Evolutionary conservation across 169 alveolate species (phyloP), one percentile per base, ranked within the genome.

Genomic region (Babesia bigemina): DNA sequence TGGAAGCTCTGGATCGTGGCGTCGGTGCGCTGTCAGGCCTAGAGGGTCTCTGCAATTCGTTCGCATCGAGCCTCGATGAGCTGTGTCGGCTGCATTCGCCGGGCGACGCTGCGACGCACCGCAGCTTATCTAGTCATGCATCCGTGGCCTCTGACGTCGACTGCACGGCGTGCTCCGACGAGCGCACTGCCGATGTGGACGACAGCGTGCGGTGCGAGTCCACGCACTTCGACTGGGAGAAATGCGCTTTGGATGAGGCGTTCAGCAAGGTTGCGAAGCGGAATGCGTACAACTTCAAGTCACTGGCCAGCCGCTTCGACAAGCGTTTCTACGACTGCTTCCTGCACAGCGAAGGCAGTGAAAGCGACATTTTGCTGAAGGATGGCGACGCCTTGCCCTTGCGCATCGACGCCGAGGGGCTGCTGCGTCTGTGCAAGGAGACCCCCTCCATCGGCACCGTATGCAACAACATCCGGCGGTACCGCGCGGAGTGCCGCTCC

Each of bases 1-100:
- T 61, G 57, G 79, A 73, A 10, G 70, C 70, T 10, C 24, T 61
- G 28, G 50, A 39, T 36, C 33, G 70, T 21, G 53, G 70, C 36
- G 50, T 2, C 0, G 70, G 56, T 17, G 45, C 70, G 4, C 55
- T 33, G n/a, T 0, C 56, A 16, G 14, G 17, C 22, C 45, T 61
- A 36, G 50, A 36, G 4, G 45, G 21, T 17, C 24, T 61, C 11
- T 29, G 55, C 39, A 21, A 9, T 0, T 0, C 19, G 26, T 61
- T 39, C n/a, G 36, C 50, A 0, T n/a, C 28, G 4, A 53, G 42
- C 14, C 50, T 61, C 1, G 70, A 61, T 9, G 33, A 9, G 17
- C 29, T 61, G n/a, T 14, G 59, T 14, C 2, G 65, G 17, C 14
- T 47, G 22, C 70, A 61, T 21, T 39, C 29, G 42, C 45, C 55